Evolutionary conservation across 768 basidiomycete genomes (phyloP), one percentile per base, ranked within the genome.

Genomic region (Macrolepiota dolichaula): DNA sequence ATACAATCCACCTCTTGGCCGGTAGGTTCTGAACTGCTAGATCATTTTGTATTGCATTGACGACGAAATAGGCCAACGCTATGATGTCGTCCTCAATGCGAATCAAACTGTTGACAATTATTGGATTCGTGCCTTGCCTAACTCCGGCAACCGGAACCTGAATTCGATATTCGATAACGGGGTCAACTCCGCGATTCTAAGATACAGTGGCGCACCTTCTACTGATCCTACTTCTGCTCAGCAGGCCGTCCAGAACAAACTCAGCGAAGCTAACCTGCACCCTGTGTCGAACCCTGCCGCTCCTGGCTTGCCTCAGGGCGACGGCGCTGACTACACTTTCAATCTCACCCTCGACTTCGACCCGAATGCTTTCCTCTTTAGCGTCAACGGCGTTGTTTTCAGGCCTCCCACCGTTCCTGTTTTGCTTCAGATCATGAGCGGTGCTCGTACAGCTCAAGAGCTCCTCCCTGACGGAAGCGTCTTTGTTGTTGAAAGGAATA

Each of bases 1-100:
- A 73, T 46, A 68, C 66, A 5, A 63, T 78, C 44, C 69, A 70
- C 24, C 69, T 75, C 19, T 71, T 68, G 11, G 65, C 69, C 29
- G 71, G 69, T 64, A 35, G 35, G 51, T n/a, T 51, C 50, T 12
- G 29, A 29, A 9, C 19, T 29, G 35, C 27, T 29, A 35, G 32
- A 29, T 5, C 4, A 17, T 52, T 52, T 52, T 29, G n/a, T 4
- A 25, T 6, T 6, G 17, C 2, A 19, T 19, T 52, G 17, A 52
- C 11, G n/a, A 35, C 17, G 11, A n/a, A 7, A 4, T 71, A 62
- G 78, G 71, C n/a, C 77, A 79, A 59, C 74, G 79, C 6, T 80
- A 79, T 55, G 80, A 79, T 12, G 65, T 79, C n/a, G 69, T 80
- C 10, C 62, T 79, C 2, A 67, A 53, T 35, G 67, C 74, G 17